Evolutionary conservation across 371 early-diverging fungal species (phyloP).

Genomic region (Rhizopus sp.): DNA sequence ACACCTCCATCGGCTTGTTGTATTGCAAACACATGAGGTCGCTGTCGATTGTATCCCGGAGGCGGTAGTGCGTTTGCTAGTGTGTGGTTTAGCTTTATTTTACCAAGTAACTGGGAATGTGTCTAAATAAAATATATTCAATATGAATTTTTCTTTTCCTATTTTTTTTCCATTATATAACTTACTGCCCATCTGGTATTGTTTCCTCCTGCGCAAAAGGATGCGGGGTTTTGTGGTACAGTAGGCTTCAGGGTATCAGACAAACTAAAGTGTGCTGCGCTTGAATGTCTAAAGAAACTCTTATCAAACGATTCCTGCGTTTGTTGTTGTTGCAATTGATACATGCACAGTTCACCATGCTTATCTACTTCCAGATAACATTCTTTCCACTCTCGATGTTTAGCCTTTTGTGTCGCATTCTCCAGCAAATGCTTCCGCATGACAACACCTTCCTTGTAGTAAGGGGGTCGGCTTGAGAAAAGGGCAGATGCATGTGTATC

Average conservation of each 20-base stretch:
- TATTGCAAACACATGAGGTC: conserved; percentile 85
- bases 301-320: conserved; percentile 2
- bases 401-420: conserved; percentile 72
- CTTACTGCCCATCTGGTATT: conserved; percentile 18
- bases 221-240: not conserved
- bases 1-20: conserved; percentile 81
- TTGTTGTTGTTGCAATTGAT: conserved; percentile 57
- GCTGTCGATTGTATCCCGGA: conserved; percentile 79
- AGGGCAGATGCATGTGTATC: conserved; percentile 26
- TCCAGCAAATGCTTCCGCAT: conserved; percentile 86
- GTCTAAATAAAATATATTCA: conserved; percentile 22
- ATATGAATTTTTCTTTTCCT: too few relatives aligned
- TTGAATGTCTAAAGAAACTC: conserved; percentile 22
- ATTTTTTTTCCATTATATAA: not conserved
- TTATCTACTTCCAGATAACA: conserved; percentile 71
- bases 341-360: conserved; percentile 80
- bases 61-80: conserved; percentile 79
- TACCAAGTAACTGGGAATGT: conserved; percentile 50
- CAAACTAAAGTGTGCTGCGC: conserved; percentile 12
- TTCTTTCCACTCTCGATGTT: conserved; percentile 84
- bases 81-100: conserved; percentile 78
- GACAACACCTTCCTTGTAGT: conserved; percentile 74
- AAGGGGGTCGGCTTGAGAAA: conserved; percentile 40
- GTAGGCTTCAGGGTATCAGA: not conserved
- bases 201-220: conserved; percentile 1